phyloP scores from a whole-genome alignment of 2,329 filamentous ascomycete genomes.

The Ophiognomonia clavigignenti-juglandacearum region DNA sequence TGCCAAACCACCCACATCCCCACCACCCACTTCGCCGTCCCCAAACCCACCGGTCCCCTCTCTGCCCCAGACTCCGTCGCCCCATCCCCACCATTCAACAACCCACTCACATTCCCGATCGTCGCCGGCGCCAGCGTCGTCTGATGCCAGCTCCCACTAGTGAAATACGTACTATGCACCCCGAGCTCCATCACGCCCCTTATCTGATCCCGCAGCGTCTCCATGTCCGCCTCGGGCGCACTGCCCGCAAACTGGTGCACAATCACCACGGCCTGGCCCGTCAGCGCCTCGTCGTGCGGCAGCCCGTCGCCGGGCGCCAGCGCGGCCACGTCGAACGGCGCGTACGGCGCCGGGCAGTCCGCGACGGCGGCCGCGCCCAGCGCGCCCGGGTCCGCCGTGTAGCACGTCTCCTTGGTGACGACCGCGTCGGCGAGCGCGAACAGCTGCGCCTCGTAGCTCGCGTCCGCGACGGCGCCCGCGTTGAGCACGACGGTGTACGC shows the following conservation, averaged over 20 bases:
- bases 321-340: constrained; percentile 6
- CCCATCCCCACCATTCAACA: constrained; percentile 5
- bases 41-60: not conserved
- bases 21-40: not conserved
- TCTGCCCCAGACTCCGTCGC: not conserved
- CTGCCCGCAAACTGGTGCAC: constrained; percentile 19
- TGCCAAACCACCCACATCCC: constrained; percentile 2
- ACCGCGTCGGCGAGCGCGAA: constrained; percentile 16
- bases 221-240: constrained; percentile 10
- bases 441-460: constrained; percentile 35
- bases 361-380: not conserved
- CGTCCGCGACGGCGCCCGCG: constrained; percentile 11
- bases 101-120: constrained; percentile 10
- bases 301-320: constrained; percentile 10
- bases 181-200: constrained; percentile 9
- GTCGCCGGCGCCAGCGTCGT: constrained; percentile 11
- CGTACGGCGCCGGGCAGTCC: constrained; percentile 15
- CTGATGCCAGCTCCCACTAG: constrained; percentile 18
- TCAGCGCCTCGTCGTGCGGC: constrained; percentile 12
- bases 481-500: constrained; percentile 17
- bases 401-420: constrained; percentile 19
- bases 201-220: constrained; percentile 16
- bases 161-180: constrained; percentile 18
- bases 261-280: constrained; percentile 13
- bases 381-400: constrained; percentile 8